phyloP scores from a whole-genome alignment of 2,329 filamentous ascomycete genomes.

The Immersiporthe knoxdaviesiana region DNA sequence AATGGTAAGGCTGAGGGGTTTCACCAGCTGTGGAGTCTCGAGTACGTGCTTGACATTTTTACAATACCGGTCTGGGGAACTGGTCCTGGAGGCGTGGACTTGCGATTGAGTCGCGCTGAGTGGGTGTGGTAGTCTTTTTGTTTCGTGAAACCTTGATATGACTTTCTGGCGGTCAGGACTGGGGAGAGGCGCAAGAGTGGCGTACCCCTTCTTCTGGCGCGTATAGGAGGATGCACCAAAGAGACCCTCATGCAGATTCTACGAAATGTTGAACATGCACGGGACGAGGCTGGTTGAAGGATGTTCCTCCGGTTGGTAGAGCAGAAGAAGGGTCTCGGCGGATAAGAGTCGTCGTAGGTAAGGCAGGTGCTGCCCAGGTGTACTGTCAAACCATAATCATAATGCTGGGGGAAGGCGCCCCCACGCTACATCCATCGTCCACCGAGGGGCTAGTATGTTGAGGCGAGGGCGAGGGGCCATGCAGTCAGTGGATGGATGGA shows the following conservation, averaged over 20 bases:
- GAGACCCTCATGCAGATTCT: neutral
- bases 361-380: neutral
- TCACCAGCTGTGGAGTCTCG: constrained; percentile 6
- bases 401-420: neutral
- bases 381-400: neutral
- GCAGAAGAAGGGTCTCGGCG: neutral
- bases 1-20: neutral
- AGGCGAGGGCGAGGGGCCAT: no score
- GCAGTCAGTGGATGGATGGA: neutral
- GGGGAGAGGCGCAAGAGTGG: neutral
- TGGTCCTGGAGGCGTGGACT: neutral
- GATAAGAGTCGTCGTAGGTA: neutral
- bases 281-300: neutral
- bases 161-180: neutral
- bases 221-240: neutral
- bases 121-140: neutral
- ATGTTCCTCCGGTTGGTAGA: neutral
- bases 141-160: no score
- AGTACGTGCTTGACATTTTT: constrained; percentile 7
- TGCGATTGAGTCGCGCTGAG: neutral
- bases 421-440: neutral
- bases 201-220: neutral
- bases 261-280: neutral
- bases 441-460: neutral
- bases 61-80: neutral